Conservation (phyloP, 177 flowering plant species). For the Vitis hybrid region DNA sequence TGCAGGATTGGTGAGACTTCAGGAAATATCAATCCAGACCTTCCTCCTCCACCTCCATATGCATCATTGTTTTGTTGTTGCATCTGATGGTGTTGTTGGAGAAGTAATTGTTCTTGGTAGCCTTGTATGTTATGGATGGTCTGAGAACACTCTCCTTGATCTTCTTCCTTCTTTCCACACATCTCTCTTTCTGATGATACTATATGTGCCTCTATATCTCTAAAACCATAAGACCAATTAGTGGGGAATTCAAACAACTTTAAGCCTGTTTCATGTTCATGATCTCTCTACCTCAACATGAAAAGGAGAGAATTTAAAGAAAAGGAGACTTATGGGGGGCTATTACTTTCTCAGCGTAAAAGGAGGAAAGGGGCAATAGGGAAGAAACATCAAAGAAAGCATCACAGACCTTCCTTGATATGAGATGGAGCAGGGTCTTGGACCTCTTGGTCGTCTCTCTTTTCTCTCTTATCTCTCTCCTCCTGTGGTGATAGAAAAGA, state of each 20-base stretch:
- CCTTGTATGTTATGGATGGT: conserved; percentile 37
- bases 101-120: conserved; percentile 45
- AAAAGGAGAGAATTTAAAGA: neutral
- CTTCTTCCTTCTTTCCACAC: conserved; percentile 54
- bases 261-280: no score
- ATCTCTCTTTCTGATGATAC: conserved; percentile 15
- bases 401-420: conserved; percentile 22
- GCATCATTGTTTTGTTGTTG: conserved; percentile 27
- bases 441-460: conserved; percentile 5
- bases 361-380: neutral
- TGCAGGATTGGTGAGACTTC: conserved; percentile 42
- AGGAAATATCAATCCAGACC: conserved; percentile 35
- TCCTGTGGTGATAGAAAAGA: neutral
- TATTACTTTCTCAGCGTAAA: neutral
- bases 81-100: conserved; percentile 34
- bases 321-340: conserved; percentile 15
- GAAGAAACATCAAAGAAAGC: conserved; percentile 7
- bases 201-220: neutral
- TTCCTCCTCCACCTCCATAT: conserved; percentile 25
- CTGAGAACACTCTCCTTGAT: conserved; percentile 48
- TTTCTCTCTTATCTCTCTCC: conserved; percentile 12
- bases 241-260: no score
- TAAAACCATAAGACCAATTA: no score
- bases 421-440: conserved; percentile 6
- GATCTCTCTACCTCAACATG: neutral